phyloP scores from a whole-genome alignment of 2,329 filamentous ascomycete genomes.

The Beauveria asiatica region DNA sequence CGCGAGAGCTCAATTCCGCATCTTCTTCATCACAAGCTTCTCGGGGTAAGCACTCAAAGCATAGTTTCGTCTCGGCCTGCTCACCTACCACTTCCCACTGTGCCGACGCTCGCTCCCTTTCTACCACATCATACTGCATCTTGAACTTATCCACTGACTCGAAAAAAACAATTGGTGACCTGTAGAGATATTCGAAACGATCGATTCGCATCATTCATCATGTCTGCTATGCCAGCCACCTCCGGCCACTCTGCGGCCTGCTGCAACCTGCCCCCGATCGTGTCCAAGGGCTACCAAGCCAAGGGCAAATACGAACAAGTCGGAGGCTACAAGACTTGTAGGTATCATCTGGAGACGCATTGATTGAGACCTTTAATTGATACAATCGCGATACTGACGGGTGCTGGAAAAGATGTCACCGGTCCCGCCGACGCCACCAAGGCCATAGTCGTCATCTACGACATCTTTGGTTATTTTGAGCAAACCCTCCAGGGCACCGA shows the following conservation, averaged over 20 bases:
- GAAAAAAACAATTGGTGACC: neutral
- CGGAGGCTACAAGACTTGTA: conserved; percentile 46
- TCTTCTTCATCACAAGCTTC: neutral
- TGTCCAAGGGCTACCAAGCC: conserved; percentile 43
- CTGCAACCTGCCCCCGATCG: conserved; percentile 51
- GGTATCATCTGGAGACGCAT: conserved; percentile 5
- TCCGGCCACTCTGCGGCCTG: conserved; percentile 48
- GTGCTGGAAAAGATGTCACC: conserved; percentile 33
- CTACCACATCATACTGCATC: neutral
- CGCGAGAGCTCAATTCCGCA: neutral
- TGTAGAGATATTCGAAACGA: neutral
- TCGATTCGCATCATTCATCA: conserved; percentile 14
- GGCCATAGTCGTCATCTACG: conserved; percentile 41
- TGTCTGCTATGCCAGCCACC: conserved; percentile 43
- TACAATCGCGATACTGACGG: conserved; percentile 7
- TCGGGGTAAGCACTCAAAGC: neutral
- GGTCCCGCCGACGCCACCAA: conserved; percentile 41
- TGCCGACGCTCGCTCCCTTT: too few relatives aligned
- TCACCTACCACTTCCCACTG: neutral
- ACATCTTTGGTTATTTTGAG: conserved; percentile 61
- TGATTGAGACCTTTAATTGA: too few relatives aligned
- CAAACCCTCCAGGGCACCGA: conserved; percentile 65
- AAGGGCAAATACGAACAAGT: conserved; percentile 51
- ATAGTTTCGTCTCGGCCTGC: neutral
- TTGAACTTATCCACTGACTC: neutral